These are phyloP conservation scores for Hypoxylon sp. DNA, from an alignment of 2,329 filamentous ascomycete genomes.

Conservation along the genomic window DNA sequence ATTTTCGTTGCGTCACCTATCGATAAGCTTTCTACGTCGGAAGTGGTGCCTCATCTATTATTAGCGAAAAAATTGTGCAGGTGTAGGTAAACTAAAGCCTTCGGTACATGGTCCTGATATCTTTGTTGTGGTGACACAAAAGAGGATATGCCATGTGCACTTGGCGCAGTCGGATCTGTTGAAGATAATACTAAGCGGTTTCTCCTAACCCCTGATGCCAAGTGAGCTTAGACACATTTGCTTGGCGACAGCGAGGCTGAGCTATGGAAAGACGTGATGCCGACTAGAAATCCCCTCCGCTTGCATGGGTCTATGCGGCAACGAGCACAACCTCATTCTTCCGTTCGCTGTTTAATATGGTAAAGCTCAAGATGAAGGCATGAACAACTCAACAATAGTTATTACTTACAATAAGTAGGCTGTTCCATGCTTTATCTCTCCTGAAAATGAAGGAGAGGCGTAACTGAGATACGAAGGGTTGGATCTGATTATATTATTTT, in stretches of 20 bases:
- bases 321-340: neutral
- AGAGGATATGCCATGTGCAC: no score
- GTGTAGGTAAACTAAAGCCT: no score
- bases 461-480: neutral
- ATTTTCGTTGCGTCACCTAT: no score
- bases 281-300: neutral
- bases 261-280: slow-evolving; percentile 2
- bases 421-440: neutral
- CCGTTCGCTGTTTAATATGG: neutral
- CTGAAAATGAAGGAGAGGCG: neutral
- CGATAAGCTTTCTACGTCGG: no score
- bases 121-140: no score
- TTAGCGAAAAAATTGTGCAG: no score
- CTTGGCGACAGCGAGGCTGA: slow-evolving; percentile 20
- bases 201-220: slow-evolving; percentile 23
- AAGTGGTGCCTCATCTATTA: no score
- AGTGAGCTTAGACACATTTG: slow-evolving; percentile 26
- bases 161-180: neutral
- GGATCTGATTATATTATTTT: no score
- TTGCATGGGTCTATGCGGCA: neutral
- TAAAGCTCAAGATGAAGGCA: neutral
- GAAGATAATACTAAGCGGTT: slow-evolving; percentile 1
- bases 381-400: neutral
- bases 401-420: neutral
- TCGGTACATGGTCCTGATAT: no score